phyloP scores from a whole-genome alignment of 2,329 filamentous ascomycete species.

The Calonectria fujianensis region DNA sequence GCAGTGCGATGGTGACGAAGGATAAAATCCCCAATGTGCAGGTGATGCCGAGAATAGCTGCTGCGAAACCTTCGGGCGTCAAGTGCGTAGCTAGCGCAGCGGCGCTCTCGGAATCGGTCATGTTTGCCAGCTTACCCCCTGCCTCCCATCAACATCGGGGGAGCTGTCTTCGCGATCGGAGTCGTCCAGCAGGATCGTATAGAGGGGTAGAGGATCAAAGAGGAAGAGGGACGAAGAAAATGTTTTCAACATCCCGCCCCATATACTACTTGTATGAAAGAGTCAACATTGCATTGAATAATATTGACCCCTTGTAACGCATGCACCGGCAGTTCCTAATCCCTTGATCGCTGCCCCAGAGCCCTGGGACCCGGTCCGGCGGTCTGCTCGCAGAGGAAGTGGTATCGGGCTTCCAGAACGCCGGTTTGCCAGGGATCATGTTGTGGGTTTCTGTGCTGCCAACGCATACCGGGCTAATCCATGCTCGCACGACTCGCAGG shows the following conservation, averaged over 20 bases:
- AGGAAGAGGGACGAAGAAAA: background rate
- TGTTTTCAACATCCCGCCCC: background rate
- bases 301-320: background rate
- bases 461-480: background rate
- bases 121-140: background rate
- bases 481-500: background rate
- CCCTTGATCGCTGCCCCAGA: background rate
- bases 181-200: background rate
- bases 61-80: background rate
- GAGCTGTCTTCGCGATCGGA: background rate
- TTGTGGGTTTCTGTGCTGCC: background rate
- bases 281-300: background rate
- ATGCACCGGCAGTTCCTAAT: background rate
- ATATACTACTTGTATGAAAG: constrained; percentile 10
- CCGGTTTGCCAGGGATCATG: background rate
- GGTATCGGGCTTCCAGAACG: background rate
- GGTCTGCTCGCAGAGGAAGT: background rate
- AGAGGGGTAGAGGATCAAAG: background rate
- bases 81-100: background rate
- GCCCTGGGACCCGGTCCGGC: constrained; percentile 2
- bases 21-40: constrained; percentile 3
- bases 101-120: background rate
- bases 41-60: constrained; percentile 15
- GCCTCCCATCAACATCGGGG: background rate
- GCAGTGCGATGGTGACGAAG: background rate